phyloP scores from a whole-genome alignment of 2,329 filamentous ascomycete genomes.

The Acarospora socialis region DNA sequence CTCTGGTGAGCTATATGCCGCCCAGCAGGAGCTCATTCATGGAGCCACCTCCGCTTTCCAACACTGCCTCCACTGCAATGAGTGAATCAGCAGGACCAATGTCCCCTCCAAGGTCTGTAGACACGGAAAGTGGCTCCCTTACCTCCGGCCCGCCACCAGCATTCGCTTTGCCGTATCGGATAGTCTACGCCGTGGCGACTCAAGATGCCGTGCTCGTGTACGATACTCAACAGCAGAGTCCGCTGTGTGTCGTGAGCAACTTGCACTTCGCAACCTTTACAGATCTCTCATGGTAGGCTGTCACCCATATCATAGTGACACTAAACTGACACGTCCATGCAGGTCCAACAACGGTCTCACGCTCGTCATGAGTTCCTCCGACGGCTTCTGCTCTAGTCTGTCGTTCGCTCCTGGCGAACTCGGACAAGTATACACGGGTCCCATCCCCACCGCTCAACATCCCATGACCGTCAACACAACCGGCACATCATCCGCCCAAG shows the following conservation, averaged over 20 bases:
- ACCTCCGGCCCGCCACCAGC: conserved; percentile 45
- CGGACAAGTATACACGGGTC: conserved; percentile 63
- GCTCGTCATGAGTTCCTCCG: conserved; percentile 89
- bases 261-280: conserved; percentile 96
- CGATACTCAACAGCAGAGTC: conserved; percentile 91
- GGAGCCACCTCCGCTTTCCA: conserved; percentile 64
- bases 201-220: conserved; percentile 92
- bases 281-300: conserved; percentile 73
- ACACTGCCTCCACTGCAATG: conserved; percentile 31
- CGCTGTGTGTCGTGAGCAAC: conserved; percentile 89
- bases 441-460: conserved; percentile 32
- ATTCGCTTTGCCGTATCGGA: conserved; percentile 79
- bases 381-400: conserved; percentile 90
- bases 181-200: conserved; percentile 93
- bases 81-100: conserved; percentile 38
- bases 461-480: conserved; percentile 23
- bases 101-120: conserved; percentile 36
- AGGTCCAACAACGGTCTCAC: conserved; percentile 66
- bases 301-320: conserved; percentile 1
- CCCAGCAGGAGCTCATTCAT: conserved; percentile 45
- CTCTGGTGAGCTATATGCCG: conserved; percentile 47
- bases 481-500: conserved; percentile 42
- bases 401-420: conserved; percentile 75
- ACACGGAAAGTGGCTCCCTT: conserved; percentile 37
- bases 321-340: conserved; percentile 18